Percentiles rank a stretch among this genome's conserved stretches.
Evolutionary conservation across 805 yeast species (phyloP).

Genomic region (Torulaspora franciscae): DNA sequence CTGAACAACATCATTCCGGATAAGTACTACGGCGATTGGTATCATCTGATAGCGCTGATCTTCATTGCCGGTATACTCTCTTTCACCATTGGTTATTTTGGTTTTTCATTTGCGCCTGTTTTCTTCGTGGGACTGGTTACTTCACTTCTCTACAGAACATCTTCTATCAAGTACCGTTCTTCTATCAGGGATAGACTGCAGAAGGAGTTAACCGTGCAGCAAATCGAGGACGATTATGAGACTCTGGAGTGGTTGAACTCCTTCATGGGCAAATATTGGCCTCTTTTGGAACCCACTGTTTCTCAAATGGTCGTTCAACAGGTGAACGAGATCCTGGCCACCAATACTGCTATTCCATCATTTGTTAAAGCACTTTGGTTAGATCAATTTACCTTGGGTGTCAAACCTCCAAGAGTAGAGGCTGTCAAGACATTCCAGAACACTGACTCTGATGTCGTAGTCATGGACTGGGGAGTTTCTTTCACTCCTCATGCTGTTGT

Average conservation of each 20-base stretch:
- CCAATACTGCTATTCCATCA: constrained; percentile 68
- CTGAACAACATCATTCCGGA: constrained; percentile 75
- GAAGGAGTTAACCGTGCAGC: constrained; percentile 74
- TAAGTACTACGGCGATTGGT: constrained; percentile 89
- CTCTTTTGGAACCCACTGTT: constrained; percentile 80
- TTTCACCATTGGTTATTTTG: constrained; percentile 72
- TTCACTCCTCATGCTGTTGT: constrained; percentile 87
- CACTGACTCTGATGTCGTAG: constrained; percentile 88
- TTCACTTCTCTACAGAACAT: constrained; percentile 72
- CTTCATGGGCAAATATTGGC: constrained; percentile 89
- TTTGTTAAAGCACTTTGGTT: constrained; percentile 81
- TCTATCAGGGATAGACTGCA: constrained; percentile 73
- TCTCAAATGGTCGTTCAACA: constrained; percentile 81
- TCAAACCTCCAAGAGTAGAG: constrained; percentile 93
- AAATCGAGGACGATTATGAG: constrained; percentile 84
- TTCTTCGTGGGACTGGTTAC: constrained; percentile 62
- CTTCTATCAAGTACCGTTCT: constrained; percentile 74
- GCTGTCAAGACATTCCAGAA: constrained; percentile 82
- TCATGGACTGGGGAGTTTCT: constrained; percentile 95
- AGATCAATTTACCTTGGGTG: constrained; percentile 84
- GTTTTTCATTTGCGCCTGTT: constrained; percentile 74
- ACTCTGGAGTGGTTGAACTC: constrained; percentile 94
- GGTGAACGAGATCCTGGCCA: constrained; percentile 77
- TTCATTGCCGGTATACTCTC: constrained; percentile 65
- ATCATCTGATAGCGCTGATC: constrained; percentile 74